Evolutionary conservation across 1,284 basidiomycete genomes (phyloP).

Genomic region (Trametes pubescens): DNA sequence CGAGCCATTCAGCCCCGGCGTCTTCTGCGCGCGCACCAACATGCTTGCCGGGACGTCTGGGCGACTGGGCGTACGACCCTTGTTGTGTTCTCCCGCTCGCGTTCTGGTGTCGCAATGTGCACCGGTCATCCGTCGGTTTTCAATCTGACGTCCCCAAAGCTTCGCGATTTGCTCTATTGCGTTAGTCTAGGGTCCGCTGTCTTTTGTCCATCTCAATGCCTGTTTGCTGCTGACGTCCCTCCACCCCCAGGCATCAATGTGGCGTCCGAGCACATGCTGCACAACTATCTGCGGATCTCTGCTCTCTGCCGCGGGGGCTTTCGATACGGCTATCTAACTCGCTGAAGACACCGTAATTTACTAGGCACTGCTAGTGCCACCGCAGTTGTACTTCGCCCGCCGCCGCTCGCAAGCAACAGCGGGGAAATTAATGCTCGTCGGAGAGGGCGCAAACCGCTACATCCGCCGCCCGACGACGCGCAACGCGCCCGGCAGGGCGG

Average conservation of each 20-base stretch:
- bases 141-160: neutral
- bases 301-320: constrained; percentile 9
- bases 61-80: neutral
- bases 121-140: constrained; percentile 5
- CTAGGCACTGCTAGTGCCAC: neutral
- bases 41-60: constrained; percentile 14
- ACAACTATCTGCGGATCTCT: constrained; percentile 4
- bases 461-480: neutral
- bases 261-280: constrained; percentile 20
- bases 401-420: neutral
- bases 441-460: neutral
- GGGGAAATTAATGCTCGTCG: neutral
- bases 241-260: constrained; percentile 12
- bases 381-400: neutral
- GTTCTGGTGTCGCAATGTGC: constrained; percentile 2
- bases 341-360: constrained; percentile 1
- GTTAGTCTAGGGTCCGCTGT: constrained; percentile 11
- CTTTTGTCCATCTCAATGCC: constrained; percentile 1
- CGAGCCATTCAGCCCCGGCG: constrained; percentile 5
- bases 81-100: neutral
- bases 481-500: neutral
- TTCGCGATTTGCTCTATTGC: constrained; percentile 9
- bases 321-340: constrained; percentile 20
- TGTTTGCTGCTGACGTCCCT: constrained; percentile 8
- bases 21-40: constrained; percentile 4